Conservation (phyloP, 2,329 filamentous ascomycete genomes). For the Penicillium sclerotiorum region DNA sequence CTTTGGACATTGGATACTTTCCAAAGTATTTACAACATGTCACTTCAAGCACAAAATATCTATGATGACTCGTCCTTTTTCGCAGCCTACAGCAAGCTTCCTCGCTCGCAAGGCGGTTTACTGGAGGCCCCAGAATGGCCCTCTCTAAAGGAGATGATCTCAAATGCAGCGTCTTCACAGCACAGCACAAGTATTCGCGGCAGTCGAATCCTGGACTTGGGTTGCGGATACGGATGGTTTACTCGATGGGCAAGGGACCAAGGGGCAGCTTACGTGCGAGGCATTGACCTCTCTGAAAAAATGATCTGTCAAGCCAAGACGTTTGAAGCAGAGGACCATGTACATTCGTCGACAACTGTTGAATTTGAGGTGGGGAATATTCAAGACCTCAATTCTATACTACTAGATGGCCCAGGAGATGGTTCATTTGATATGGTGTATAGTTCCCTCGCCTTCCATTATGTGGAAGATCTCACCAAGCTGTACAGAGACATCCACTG, state of each 20-base stretch:
- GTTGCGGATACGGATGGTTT: slow-evolving; percentile 54
- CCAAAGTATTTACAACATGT: not conserved
- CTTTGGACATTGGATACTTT: too few species aligned
- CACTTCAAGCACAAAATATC: slow-evolving; percentile 28
- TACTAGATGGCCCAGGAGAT: slow-evolving; percentile 6
- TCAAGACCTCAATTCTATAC: slow-evolving; percentile 3
- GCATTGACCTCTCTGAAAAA: slow-evolving; percentile 48
- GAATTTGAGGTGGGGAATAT: slow-evolving; percentile 7
- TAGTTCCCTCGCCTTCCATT: slow-evolving; percentile 48
- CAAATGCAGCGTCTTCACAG: slow-evolving; percentile 13
- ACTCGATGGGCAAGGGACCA: slow-evolving; percentile 46
- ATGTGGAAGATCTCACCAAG: slow-evolving; percentile 37
- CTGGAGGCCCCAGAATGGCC: slow-evolving; percentile 50
- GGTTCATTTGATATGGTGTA: slow-evolving; percentile 43
- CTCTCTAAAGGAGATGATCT: slow-evolving; percentile 43
- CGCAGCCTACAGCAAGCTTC: slow-evolving; percentile 46
- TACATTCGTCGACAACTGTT: too few species aligned
- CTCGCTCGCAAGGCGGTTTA: slow-evolving; percentile 45
- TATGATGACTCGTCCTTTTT: slow-evolving; percentile 50
- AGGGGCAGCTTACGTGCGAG: slow-evolving; percentile 41
- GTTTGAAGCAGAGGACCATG: slow-evolving; percentile 7
- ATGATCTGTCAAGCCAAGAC: slow-evolving; percentile 47
- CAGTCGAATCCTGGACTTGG: slow-evolving; percentile 47
- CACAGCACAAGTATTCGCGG: slow-evolving; percentile 11
- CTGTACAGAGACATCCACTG: slow-evolving; percentile 32